A percentile compares a stretch with the other conserved stretches of the same genome.
Evolutionary conservation across 2,329 filamentous ascomycete species (phyloP).

Genomic region (Fonsecaea multimorphosa): DNA sequence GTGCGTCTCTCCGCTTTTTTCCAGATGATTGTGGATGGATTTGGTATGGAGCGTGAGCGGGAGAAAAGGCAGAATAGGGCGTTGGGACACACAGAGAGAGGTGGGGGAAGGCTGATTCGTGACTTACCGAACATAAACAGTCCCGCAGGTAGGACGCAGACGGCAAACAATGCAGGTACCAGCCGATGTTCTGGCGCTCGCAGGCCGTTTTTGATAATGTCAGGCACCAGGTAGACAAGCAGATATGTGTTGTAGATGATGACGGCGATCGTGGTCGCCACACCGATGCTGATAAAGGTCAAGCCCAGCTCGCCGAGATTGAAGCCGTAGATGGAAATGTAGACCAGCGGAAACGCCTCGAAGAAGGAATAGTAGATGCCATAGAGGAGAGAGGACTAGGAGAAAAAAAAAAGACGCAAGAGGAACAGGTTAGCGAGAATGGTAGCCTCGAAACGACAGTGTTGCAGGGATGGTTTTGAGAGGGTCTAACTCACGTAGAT

Average conservation of each 20-base stretch:
- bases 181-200: slow-evolving; percentile 58
- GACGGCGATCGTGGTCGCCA: slow-evolving; percentile 61
- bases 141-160: slow-evolving; percentile 59
- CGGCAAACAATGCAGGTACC: slow-evolving; percentile 60
- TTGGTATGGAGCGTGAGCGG: no score
- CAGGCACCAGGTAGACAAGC: slow-evolving; percentile 58
- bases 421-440: background rate
- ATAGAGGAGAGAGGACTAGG: slow-evolving; percentile 60
- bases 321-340: slow-evolving; percentile 64
- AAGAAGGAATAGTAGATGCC: slow-evolving; percentile 61
- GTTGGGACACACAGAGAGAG: no score
- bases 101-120: no score
- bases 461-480: slow-evolving; percentile 30
- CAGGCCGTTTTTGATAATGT: slow-evolving; percentile 55
- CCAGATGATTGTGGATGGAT: no score
- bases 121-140: slow-evolving; percentile 59
- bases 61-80: no score
- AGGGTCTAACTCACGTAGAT: slow-evolving; percentile 58
- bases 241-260: slow-evolving; percentile 59
- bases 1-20: background rate
- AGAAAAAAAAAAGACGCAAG: background rate
- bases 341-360: slow-evolving; percentile 70
- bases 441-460: slow-evolving; percentile 41
- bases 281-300: slow-evolving; percentile 65
- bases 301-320: slow-evolving; percentile 63